Evolutionary conservation across 1,139 yeast genomes (phyloP), one percentile per base, ranked within the genome.

Genomic region (Casaregolazyma lundiana): DNA sequence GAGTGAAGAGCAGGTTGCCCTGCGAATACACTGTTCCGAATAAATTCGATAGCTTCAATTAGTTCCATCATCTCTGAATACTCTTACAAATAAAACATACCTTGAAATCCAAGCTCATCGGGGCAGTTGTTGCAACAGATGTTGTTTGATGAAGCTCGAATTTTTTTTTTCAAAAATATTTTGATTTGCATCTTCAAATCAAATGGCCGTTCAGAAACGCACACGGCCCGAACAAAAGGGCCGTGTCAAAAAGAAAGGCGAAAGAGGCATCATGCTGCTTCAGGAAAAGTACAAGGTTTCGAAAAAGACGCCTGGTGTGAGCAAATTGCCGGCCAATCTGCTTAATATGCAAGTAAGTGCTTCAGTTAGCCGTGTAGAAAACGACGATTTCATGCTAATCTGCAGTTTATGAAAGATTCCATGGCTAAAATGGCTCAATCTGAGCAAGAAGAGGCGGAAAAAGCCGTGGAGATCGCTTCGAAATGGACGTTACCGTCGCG

Each of bases 21-120:
- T 85, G 87, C 47, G 95, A 75, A 62, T 92, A 92, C 6, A 92
- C 98, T 0, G 98, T 90, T 22, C 98, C 99, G 57, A 92, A 71
- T 41, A 92, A 73, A 67, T 92, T 92, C 40, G 95, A 82, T 59
- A 92, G 84, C 75, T 71, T 15, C 13, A n/a, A 19, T n/a, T 61
- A 11, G 29, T 48, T 49, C 48, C 48, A 47, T 26, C 20, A 9
- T 21, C 6, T 7, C n/a, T 1, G 4, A 20, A 20, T 19, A 24
- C n/a, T n/a, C 17, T 4, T 30, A 20, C 13, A 17, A 15, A n/a
- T 6, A 17, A 7, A 26, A 32, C 58, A 38, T 46, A 58, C 62
- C 52, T 57, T 58, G 46, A 54, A 61, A 46, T 61, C 65, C 44
- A 59, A 49, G 47, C 60, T 61, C 64, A 61, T 61, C 17, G 19